These are phyloP conservation scores for Kalmusia sp. DNA, from an alignment of 2,329 filamentous ascomycete species.

Conservation along the genomic window DNA sequence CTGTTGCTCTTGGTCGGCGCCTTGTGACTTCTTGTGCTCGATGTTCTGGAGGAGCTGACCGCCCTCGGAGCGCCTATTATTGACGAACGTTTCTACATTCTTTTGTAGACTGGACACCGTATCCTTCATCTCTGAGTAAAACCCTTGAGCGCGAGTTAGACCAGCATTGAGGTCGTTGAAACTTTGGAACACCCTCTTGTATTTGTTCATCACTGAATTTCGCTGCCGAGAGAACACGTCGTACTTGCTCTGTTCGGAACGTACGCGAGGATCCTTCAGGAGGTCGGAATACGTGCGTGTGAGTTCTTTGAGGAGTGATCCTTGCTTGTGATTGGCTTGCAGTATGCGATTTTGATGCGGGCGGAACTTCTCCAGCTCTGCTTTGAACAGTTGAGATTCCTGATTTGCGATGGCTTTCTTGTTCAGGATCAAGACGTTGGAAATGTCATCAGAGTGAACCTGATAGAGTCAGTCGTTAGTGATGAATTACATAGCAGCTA, in stretches of 20 bases:
- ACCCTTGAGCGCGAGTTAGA: conserved; percentile 84
- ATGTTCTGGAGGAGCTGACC: conserved; percentile 89
- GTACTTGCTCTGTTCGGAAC: conserved; percentile 94
- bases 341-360: conserved; percentile 90
- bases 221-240: conserved; percentile 85
- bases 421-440: conserved; percentile 94
- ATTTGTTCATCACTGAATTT: conserved; percentile 80
- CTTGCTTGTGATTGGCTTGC: conserved; percentile 95
- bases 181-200: conserved; percentile 90
- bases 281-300: conserved; percentile 86
- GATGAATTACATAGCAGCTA: background rate
- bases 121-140: conserved; percentile 95
- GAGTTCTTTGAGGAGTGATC: conserved; percentile 91
- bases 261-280: conserved; percentile 90
- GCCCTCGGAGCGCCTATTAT: conserved; percentile 89
- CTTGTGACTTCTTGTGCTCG: conserved; percentile 75
- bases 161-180: conserved; percentile 90
- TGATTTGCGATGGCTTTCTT: conserved; percentile 95
- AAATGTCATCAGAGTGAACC: conserved; percentile 97
- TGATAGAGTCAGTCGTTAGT: conserved; percentile 51
- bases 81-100: conserved; percentile 97
- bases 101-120: conserved; percentile 90
- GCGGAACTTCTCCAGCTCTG: conserved; percentile 96
- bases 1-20: conserved; percentile 84
- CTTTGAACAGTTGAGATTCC: conserved; percentile 90